A percentile compares a stretch with the other conserved stretches of the same genome.
Evolutionary conservation across 2,329 filamentous ascomycete genomes (phyloP).

Genomic region (Camptophora hylomeconis): DNA sequence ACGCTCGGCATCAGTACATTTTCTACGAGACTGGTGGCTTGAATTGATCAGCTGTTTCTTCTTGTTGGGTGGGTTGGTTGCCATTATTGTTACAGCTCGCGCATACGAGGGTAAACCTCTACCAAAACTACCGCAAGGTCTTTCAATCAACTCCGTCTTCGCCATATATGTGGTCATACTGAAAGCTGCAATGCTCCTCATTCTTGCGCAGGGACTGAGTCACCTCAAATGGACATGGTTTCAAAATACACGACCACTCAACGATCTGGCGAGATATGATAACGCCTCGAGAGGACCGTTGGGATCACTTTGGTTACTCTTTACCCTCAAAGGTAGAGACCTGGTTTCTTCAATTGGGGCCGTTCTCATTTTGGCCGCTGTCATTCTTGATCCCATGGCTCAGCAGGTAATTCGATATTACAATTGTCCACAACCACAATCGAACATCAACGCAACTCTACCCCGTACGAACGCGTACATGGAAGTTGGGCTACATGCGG

Average conservation of each 20-base stretch:
- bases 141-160: constrained; percentile 19
- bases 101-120: constrained; percentile 2
- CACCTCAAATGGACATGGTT: constrained; percentile 21
- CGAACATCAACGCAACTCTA: background rate
- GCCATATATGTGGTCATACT: constrained; percentile 18
- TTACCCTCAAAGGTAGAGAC: constrained; percentile 8
- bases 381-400: constrained; percentile 15
- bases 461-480: background rate
- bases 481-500: background rate
- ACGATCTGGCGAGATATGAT: constrained; percentile 18
- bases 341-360: constrained; percentile 16
- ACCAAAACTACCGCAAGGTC: constrained; percentile 4
- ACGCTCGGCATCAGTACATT: no score
- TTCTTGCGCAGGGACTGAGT: constrained; percentile 19
- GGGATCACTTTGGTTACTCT: constrained; percentile 18
- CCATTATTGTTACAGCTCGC: constrained; percentile 5
- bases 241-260: constrained; percentile 9
- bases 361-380: constrained; percentile 15
- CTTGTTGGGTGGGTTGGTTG: constrained; percentile 3
- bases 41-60: constrained; percentile 6
- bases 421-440: background rate
- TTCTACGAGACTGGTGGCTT: no score
- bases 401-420: constrained; percentile 1
- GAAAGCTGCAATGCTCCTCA: constrained; percentile 19
- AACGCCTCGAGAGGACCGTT: constrained; percentile 20